Evolutionary conservation across 768 basidiomycete genomes (phyloP).

Genomic region (Pleurotus giganteus): DNA sequence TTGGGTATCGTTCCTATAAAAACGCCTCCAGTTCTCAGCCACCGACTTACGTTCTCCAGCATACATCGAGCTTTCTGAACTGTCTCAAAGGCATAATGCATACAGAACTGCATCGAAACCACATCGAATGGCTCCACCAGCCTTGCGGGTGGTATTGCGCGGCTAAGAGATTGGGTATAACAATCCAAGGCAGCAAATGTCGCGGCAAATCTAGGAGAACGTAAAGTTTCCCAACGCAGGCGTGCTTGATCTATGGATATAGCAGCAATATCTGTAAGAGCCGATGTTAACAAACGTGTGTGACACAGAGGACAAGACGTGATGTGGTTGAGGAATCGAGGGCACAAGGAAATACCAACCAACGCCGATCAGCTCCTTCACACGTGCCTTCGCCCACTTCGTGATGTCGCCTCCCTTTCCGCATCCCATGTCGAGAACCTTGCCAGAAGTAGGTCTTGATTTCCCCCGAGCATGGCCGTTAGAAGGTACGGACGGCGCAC

Average conservation of each 20-base stretch:
- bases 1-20: conserved; percentile 98
- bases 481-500: conserved; percentile 23
- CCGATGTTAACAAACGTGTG: conserved; percentile 7
- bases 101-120: conserved; percentile 98
- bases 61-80: conserved; percentile 83
- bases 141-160: conserved; percentile 60
- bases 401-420: conserved; percentile 98
- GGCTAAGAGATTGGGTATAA: conserved; percentile 70
- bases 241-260: conserved; percentile 90
- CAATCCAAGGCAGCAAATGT: conserved; percentile 87
- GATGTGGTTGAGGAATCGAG: neutral
- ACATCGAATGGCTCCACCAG: conserved; percentile 82
- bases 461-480: conserved; percentile 24
- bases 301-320: neutral
- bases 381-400: conserved; percentile 90
- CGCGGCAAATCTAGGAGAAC: conserved; percentile 65
- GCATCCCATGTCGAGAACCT: conserved; percentile 94
- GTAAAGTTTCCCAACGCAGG: conserved; percentile 57
- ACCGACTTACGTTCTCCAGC: conserved; percentile 84
- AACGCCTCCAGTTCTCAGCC: conserved; percentile 81
- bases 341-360: conserved; percentile 44
- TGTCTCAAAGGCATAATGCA: conserved; percentile 99
- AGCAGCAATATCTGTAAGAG: conserved; percentile 74
- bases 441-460: conserved; percentile 45
- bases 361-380: conserved; percentile 76